These are phyloP conservation scores for Harringtonia aguacate DNA, from an alignment of 2,329 filamentous ascomycete species.

Conservation along the genomic window DNA sequence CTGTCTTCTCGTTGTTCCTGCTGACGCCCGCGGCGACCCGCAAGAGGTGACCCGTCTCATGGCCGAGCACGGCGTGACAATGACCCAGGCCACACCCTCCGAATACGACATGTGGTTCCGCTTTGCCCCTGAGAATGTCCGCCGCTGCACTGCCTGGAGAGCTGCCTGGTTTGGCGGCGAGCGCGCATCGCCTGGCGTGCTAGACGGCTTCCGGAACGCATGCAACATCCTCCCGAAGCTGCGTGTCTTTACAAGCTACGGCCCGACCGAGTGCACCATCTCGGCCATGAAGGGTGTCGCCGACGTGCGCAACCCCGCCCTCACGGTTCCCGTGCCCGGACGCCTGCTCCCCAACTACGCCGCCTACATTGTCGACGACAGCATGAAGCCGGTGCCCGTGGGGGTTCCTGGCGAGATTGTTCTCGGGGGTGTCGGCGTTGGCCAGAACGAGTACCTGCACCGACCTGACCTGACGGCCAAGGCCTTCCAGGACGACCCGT, in stretches of 20 bases:
- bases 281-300: slow-evolving; percentile 3
- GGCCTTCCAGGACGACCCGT: slow-evolving; percentile 9
- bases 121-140: neutral
- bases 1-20: slow-evolving; percentile 22
- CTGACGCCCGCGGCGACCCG: slow-evolving; percentile 21
- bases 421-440: slow-evolving; percentile 27
- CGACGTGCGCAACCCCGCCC: neutral
- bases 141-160: neutral
- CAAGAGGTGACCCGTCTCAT: slow-evolving; percentile 22
- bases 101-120: slow-evolving; percentile 20
- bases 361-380: slow-evolving; percentile 29
- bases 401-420: slow-evolving; percentile 29
- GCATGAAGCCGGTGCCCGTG: slow-evolving; percentile 17
- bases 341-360: neutral
- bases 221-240: slow-evolving; percentile 2
- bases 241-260: slow-evolving; percentile 17
- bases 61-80: slow-evolving; percentile 17
- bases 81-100: slow-evolving; percentile 23
- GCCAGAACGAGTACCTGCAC: slow-evolving; percentile 26
- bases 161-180: slow-evolving; percentile 4
- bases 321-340: no score
- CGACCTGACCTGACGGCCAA: slow-evolving; percentile 12
- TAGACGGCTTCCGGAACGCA: no score
- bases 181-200: no score
- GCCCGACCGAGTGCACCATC: slow-evolving; percentile 18